phyloP scores from a whole-genome alignment of 208 protist genomes.

The Trichomonas tenax region DNA sequence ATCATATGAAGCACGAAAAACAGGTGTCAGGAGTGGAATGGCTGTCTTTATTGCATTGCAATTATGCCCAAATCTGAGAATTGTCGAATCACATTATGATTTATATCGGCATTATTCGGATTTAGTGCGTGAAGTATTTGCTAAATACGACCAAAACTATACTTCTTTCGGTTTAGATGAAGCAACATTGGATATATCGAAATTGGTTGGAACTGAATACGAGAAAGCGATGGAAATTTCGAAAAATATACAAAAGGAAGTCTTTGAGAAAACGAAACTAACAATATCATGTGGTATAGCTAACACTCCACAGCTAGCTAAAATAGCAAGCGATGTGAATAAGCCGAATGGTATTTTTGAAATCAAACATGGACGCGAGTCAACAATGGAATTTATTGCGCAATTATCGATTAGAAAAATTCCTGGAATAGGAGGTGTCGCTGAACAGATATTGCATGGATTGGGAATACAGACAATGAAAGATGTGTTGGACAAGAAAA shows the following conservation, averaged over 20 bases:
- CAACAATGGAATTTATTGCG: neutral
- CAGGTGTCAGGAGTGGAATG: neutral
- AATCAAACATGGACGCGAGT: neutral
- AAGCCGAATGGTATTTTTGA: slow-evolving; percentile 16
- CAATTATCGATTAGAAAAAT: neutral
- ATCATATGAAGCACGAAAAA: neutral
- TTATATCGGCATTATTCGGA: neutral
- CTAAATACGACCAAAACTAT: neutral
- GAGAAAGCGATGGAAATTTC: neutral
- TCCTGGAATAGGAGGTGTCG: neutral
- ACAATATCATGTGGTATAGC: neutral
- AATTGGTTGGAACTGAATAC: neutral
- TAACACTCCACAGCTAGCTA: neutral
- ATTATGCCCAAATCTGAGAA: neutral
- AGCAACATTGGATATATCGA: neutral
- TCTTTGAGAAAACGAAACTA: slow-evolving; percentile 1
- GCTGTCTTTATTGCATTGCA: neutral
- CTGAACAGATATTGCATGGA: neutral
- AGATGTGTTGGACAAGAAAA: neutral
- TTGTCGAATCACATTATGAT: neutral
- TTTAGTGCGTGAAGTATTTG: neutral
- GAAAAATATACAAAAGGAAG: neutral
- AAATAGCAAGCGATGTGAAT: neutral
- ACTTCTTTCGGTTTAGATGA: slow-evolving; percentile 12
- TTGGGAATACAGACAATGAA: neutral